Base-by-base conservation (phyloP, 306 rosid species). In the Dryas alaskensis region DNA sequence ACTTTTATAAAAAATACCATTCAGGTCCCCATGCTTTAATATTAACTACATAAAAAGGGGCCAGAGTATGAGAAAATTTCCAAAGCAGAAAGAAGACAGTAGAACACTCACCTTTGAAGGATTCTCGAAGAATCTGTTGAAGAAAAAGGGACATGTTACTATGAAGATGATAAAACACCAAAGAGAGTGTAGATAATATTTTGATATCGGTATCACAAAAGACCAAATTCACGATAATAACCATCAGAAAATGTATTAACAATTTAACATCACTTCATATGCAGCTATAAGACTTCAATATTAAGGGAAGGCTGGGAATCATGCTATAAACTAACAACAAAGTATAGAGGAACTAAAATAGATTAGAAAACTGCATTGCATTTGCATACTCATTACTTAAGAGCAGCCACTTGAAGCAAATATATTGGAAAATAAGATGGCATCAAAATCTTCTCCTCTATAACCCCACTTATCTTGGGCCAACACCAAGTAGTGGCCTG, bases 81-180 rank as follows among this genome's bases (percentile, higher is more conserved):
- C 44, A 61, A 70, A 77, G 62, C 60, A 63, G 72, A 81, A 75
- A 78, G 83, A 81, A 46, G 48, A 60, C 37, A 78, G 77, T 54
- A 39, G 73, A 64, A 82, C 83, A 79, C 82, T 70, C 78, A 92
- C 97, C 96, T 88, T 82, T 81, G 78, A 87, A 82, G 78, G 89
- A 86, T 78, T 92, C 98, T 83, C 97, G 91, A 50, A 87, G 68
- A 60, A 92, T 90, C 98, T 92, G 93, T 75, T 72, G 51, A 79
- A 60, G 74, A 73, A 86, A 80, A 85, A 55, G 2, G 48, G 19
- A 78, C 8, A 50, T 70, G 76, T 67, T 17, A 62, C 22, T 14
- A 53, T 70, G 39, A 69, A 53, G 37, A n/a, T 7, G 0, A 51
- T 62, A 40, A 52, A 52, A 40, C 19, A 19, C 17, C 13, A 70